phyloP scores from a whole-genome alignment of 768 basidiomycete genomes.

The Asterophora parasitica region DNA sequence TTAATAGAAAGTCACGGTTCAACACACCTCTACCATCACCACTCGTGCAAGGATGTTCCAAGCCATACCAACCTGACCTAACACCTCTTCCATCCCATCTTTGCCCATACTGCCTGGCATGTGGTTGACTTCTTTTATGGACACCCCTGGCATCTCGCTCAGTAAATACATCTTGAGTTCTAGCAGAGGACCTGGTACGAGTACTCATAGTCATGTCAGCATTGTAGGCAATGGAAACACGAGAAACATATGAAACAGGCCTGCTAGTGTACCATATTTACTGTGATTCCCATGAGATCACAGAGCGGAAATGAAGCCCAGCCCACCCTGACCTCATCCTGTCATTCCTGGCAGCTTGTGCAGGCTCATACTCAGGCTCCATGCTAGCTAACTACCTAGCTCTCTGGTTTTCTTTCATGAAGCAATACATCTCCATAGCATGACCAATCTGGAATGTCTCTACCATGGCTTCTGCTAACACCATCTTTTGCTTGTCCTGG shows the following conservation, averaged over 20 bases:
- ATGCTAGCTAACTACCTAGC: no score
- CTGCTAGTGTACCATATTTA: no score
- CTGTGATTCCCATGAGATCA: no score
- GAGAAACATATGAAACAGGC: constrained; percentile 22
- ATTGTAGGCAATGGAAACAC: constrained; percentile 26
- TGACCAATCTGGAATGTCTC: no score
- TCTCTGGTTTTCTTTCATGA: no score
- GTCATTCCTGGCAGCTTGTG: no score
- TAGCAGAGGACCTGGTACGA: constrained; percentile 4
- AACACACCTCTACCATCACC: neutral
- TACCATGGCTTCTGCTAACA: no score
- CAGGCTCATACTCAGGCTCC: constrained; percentile 10
- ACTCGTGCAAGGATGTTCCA: neutral
- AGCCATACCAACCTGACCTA: constrained; percentile 9
- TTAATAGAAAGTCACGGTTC: neutral
- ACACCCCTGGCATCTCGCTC: constrained; percentile 8
- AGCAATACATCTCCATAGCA: no score
- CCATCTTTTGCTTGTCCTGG: no score
- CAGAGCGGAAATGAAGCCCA: no score
- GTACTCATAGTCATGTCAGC: constrained; percentile 14
- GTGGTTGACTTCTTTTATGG: constrained; percentile 24
- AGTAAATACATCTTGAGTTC: constrained; percentile 2
- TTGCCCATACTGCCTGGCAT: constrained; percentile 24
- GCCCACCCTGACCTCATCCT: no score
- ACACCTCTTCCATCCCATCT: constrained; percentile 15